Conservation (phyloP, 257 asterid species). For the Verbascum thapsus region DNA sequence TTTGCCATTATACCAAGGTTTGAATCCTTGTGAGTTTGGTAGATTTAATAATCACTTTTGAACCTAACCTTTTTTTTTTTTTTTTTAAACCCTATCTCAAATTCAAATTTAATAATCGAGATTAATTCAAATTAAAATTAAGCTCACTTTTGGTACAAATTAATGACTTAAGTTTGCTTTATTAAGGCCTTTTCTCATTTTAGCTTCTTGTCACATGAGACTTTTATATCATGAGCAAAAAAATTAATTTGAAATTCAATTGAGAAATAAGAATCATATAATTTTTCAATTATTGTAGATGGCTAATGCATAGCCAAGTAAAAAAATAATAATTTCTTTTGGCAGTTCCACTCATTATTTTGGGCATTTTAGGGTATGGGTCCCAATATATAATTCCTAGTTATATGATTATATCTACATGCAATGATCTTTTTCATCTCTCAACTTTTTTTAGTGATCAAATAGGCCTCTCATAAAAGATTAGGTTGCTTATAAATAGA, state of each 20-base stretch:
- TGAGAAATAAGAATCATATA: background rate
- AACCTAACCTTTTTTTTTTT: too few species aligned
- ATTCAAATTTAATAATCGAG: too few species aligned
- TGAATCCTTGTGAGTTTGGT: too few species aligned
- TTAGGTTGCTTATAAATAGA: too few species aligned
- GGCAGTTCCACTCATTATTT: constrained; percentile 12
- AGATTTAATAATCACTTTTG: too few species aligned
- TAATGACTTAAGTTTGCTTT: too few species aligned
- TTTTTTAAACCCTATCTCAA: too few species aligned
- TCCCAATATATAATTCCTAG: constrained; percentile 22
- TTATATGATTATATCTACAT: constrained; percentile 11
- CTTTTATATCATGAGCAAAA: constrained; percentile 3
- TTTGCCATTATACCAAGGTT: background rate
- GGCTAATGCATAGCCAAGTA: background rate
- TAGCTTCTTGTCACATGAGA: constrained; percentile 6
- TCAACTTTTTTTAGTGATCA: constrained; percentile 24
- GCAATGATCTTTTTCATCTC: constrained; percentile 29
- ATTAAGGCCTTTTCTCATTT: too few species aligned
- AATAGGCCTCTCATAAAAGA: too few species aligned
- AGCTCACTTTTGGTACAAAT: too few species aligned
- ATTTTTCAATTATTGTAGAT: constrained; percentile 11
- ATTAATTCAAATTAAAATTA: too few species aligned
- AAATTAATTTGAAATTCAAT: background rate
- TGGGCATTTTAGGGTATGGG: constrained; percentile 25
- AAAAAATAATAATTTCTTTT: background rate